These are phyloP conservation scores for Phlegmacium glaucopus DNA, from an alignment of 768 basidiomycete genomes.

Conservation along the genomic window DNA sequence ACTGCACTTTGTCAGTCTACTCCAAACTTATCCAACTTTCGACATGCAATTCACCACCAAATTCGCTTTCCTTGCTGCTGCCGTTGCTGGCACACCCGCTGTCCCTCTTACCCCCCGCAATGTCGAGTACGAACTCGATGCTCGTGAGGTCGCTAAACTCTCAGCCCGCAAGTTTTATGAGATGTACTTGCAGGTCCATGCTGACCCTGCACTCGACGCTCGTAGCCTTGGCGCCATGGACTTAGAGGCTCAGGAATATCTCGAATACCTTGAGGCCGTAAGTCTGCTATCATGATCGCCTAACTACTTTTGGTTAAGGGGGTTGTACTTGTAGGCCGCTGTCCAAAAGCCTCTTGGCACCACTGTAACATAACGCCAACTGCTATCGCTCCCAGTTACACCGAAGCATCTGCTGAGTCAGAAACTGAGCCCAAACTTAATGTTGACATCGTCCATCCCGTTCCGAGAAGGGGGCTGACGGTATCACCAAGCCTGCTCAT, in stretches of 20 bases:
- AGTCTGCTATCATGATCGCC: neutral
- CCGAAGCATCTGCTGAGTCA: no score
- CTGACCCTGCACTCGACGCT: neutral
- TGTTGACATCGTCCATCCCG: no score
- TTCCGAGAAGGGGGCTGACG: no score
- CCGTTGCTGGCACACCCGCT: conserved; percentile 15
- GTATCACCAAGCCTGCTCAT: conserved; percentile 1
- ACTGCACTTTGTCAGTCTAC: conserved; percentile 5
- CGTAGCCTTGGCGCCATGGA: conserved; percentile 8
- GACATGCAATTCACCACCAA: conserved; percentile 22
- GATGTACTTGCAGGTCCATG: neutral
- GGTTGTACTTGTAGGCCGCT: neutral
- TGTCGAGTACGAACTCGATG: conserved; percentile 11
- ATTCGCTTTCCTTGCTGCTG: conserved; percentile 18
- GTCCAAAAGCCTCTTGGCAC: conserved; percentile 5
- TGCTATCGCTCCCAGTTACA: no score
- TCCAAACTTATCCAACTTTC: conserved; percentile 6
- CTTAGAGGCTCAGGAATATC: conserved; percentile 14
- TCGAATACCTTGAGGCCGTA: conserved; percentile 7
- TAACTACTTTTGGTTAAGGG: no score
- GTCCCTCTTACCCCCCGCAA: conserved; percentile 14
- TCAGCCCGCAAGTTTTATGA: neutral
- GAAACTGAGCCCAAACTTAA: no score
- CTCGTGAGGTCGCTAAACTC: conserved; percentile 8
- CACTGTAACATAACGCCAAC: conserved; percentile 3